Conservation (phyloP, 108 stramenopile species). For the Cyclotella atomus region DNA sequence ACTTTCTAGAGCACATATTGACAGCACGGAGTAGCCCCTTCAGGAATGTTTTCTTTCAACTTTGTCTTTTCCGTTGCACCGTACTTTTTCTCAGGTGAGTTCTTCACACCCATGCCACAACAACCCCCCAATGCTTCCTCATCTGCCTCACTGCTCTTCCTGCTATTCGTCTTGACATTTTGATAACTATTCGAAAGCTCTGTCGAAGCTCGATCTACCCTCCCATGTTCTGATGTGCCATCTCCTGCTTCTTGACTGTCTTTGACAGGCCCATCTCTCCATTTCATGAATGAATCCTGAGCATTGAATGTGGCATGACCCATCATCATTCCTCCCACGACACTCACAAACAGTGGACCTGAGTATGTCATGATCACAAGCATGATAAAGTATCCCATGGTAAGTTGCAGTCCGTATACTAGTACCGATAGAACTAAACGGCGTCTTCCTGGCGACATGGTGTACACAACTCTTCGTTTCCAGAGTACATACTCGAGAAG, state of each 20-base stretch:
- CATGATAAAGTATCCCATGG: constrained; percentile 87
- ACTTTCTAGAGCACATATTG: constrained; percentile 62
- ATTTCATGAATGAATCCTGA: constrained; percentile 57
- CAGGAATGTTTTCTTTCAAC: constrained; percentile 22
- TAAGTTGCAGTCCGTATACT: constrained; percentile 75
- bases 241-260: constrained; percentile 6
- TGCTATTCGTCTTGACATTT: neutral
- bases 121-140: constrained; percentile 2
- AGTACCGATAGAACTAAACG: constrained; percentile 60
- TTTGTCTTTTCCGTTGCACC: constrained; percentile 22
- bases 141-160: neutral
- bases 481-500: constrained; percentile 60
- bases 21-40: constrained; percentile 76
- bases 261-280: constrained; percentile 10
- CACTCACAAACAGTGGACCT: constrained; percentile 65
- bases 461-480: constrained; percentile 54
- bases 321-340: constrained; percentile 64
- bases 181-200: constrained; percentile 19
- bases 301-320: constrained; percentile 85
- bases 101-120: neutral
- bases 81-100: neutral
- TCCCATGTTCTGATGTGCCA: neutral
- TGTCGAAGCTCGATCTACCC: no score
- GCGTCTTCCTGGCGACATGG: constrained; percentile 36
- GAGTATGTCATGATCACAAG: constrained; percentile 85